Evolutionary conservation across 805 yeast genomes (phyloP).

Genomic region (Nakazawaea pomicola): DNA sequence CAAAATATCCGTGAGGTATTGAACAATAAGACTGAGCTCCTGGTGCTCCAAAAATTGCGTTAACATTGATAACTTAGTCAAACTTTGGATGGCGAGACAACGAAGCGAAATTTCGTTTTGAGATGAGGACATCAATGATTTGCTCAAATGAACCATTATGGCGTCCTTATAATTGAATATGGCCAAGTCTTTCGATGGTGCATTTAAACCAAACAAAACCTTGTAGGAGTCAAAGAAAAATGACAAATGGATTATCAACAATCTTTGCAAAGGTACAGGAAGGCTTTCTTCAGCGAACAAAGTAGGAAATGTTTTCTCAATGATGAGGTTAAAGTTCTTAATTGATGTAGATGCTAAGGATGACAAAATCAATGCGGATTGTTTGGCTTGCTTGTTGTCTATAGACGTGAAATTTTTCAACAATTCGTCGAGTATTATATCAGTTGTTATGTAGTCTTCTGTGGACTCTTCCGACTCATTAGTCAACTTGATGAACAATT

Average conservation of each 20-base stretch:
- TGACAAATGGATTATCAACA: conserved; percentile 54
- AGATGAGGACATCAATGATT: conserved; percentile 62
- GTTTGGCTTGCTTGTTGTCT: conserved; percentile 51
- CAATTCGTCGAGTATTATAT: conserved; percentile 42
- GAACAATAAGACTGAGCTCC: conserved; percentile 60
- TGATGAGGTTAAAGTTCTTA: conserved; percentile 41
- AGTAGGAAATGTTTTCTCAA: conserved; percentile 40
- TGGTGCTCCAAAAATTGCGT: conserved; percentile 41
- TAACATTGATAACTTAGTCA: conserved; percentile 51
- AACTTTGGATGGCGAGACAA: conserved; percentile 58
- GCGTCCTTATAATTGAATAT: conserved; percentile 56
- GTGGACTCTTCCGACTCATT: conserved; percentile 18
- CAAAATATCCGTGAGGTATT: conserved; percentile 59
- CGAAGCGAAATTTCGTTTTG: conserved; percentile 65
- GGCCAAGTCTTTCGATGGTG: conserved; percentile 24
- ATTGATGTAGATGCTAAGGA: conserved; percentile 45
- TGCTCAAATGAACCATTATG: conserved; percentile 62
- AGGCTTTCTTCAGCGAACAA: conserved; percentile 30
- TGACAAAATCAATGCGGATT: conserved; percentile 57
- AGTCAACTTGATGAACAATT: conserved; percentile 35
- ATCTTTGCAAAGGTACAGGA: conserved; percentile 54
- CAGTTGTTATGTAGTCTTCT: conserved; percentile 17
- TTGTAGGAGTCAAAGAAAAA: conserved; percentile 48
- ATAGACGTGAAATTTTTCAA: conserved; percentile 43
- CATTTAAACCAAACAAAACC: conserved; percentile 26